Evolutionary conservation across 2,329 filamentous ascomycete genomes (phyloP).

Genomic region (Neonectria punicea): DNA sequence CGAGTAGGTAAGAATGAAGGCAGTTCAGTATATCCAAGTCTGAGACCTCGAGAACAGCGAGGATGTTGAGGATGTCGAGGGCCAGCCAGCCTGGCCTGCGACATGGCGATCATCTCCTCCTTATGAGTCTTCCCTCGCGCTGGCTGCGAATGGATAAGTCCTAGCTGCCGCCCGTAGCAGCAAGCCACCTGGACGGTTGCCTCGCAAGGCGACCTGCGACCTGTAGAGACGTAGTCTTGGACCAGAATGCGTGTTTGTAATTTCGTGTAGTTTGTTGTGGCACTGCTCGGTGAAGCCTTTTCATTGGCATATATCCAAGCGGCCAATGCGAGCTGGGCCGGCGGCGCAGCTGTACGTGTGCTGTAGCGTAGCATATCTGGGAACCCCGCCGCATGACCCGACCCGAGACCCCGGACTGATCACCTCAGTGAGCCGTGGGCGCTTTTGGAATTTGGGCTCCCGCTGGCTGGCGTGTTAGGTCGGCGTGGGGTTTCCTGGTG

Average conservation of each 20-base stretch:
- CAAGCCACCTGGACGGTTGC: slow-evolving; percentile 3
- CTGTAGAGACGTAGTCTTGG: not conserved
- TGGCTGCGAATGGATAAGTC: not conserved
- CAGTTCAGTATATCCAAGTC: not conserved
- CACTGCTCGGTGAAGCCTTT: not conserved
- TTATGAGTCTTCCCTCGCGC: not conserved
- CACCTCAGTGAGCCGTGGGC: not conserved
- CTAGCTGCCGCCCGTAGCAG: not conserved
- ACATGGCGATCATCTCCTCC: not conserved
- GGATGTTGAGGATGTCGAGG: not conserved
- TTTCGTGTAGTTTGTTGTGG: slow-evolving; percentile 7
- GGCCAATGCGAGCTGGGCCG: slow-evolving; percentile 16
- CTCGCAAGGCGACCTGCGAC: slow-evolving; percentile 16
- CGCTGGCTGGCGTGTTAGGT: no score
- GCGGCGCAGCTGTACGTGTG: slow-evolving; percentile 1
- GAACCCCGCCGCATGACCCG: slow-evolving; percentile 4
- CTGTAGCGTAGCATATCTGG: not conserved
- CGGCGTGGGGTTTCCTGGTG: not conserved
- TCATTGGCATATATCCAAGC: slow-evolving; percentile 13
- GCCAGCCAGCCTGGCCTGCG: not conserved
- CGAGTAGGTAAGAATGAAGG: not conserved
- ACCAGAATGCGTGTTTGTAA: slow-evolving; percentile 20
- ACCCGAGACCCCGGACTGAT: not conserved
- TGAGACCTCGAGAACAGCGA: not conserved
- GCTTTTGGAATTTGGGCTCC: slow-evolving; percentile 12